phyloP scores from a whole-genome alignment of 768 basidiomycete genomes.

The Cubamyces lactineus region DNA sequence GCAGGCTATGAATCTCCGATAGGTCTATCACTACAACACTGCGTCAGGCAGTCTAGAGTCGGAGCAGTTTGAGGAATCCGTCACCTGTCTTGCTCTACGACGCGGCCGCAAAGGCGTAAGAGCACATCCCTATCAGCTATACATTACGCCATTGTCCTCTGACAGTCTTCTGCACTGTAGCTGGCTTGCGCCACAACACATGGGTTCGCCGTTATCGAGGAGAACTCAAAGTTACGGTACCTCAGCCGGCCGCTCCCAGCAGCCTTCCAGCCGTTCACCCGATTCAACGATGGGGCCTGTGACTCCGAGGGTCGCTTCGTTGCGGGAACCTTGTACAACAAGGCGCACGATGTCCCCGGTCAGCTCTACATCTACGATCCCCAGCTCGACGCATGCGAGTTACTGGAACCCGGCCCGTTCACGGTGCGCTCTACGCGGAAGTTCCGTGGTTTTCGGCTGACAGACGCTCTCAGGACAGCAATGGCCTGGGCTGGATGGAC shows the following conservation, averaged over 20 bases:
- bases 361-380: constrained; percentile 65
- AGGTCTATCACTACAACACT: constrained; percentile 60
- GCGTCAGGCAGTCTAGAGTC: constrained; percentile 42
- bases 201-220: constrained; percentile 57
- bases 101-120: constrained; percentile 49
- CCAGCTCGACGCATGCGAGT: constrained; percentile 43
- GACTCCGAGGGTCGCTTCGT: constrained; percentile 67
- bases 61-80: constrained; percentile 56
- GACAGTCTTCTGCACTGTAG: constrained; percentile 35
- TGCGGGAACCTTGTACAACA: constrained; percentile 62
- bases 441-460: constrained; percentile 14
- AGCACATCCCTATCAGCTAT: not conserved
- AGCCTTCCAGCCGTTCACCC: constrained; percentile 45
- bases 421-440: constrained; percentile 51
- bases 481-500: constrained; percentile 66
- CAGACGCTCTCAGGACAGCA: constrained; percentile 49
- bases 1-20: not conserved
- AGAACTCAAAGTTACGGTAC: constrained; percentile 46
- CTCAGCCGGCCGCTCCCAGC: constrained; percentile 54
- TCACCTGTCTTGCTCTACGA: constrained; percentile 62
- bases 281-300: constrained; percentile 76
- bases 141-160: constrained; percentile 13
- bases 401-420: constrained; percentile 67
- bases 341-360: constrained; percentile 54
- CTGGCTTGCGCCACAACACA: constrained; percentile 60